These are phyloP conservation scores for Triticum monococcum DNA, from an alignment of 176 grass and related monocot genomes.

Conservation along the genomic window DNA sequence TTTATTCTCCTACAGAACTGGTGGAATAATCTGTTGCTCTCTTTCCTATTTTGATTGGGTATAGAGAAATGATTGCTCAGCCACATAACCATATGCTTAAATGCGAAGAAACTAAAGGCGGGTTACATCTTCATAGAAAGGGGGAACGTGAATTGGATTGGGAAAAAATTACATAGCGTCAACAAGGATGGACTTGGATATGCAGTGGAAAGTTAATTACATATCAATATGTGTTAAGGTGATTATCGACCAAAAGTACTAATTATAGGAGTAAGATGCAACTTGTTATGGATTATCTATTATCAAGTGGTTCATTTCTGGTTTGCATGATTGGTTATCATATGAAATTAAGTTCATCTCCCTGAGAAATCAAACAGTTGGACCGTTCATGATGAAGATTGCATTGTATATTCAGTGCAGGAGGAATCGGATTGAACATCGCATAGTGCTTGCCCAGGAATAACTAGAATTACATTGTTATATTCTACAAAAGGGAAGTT, in stretches of 20 bases:
- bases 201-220: no score
- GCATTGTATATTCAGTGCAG: background rate
- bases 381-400: background rate
- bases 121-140: no score
- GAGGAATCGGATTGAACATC: no score
- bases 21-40: background rate
- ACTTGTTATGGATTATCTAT: background rate
- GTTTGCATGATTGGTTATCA: background rate
- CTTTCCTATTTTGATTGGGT: background rate
- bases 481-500: background rate
- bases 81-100: background rate
- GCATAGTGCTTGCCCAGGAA: background rate
- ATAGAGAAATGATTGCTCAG: background rate
- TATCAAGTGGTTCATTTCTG: no score
- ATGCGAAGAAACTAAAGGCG: conserved; percentile 14
- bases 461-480: background rate
- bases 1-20: background rate
- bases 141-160: no score
- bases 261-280: background rate
- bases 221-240: no score
- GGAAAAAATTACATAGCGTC: no score
- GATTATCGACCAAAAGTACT: background rate
- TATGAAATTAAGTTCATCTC: background rate
- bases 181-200: no score
- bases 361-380: background rate